phyloP scores from a whole-genome alignment of 1,284 basidiomycete species.

The Singerocomus inundabilis region DNA sequence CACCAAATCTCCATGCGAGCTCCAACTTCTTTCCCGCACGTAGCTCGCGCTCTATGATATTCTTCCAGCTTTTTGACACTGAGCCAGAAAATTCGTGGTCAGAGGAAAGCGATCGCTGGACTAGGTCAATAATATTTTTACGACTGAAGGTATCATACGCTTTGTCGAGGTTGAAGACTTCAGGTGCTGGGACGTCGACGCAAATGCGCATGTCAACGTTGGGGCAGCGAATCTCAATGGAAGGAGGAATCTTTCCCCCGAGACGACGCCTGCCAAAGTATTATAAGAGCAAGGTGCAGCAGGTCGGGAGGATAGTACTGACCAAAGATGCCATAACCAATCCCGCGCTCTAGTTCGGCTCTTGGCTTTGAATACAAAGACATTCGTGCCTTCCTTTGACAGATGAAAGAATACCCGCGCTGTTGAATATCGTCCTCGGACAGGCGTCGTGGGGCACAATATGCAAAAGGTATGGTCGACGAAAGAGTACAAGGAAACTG shows the following conservation, averaged over 20 bases:
- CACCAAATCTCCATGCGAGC: slow-evolving; percentile 73
- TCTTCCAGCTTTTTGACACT: slow-evolving; percentile 51
- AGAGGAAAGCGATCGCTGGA: slow-evolving; percentile 49
- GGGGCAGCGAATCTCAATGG: slow-evolving; percentile 37
- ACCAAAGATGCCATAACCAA: slow-evolving; percentile 85
- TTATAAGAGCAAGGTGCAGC: slow-evolving; percentile 4
- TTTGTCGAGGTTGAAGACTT: slow-evolving; percentile 23
- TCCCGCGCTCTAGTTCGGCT: slow-evolving; percentile 71
- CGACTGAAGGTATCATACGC: slow-evolving; percentile 52
- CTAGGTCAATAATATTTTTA: slow-evolving; percentile 59
- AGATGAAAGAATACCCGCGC: slow-evolving; percentile 46
- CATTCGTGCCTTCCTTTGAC: slow-evolving; percentile 62
- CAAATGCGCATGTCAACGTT: slow-evolving; percentile 40
- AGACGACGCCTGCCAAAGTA: slow-evolving; percentile 55
- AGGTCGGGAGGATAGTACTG: slow-evolving; percentile 14
- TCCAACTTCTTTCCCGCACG: slow-evolving; percentile 59
- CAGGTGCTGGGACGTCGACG: slow-evolving; percentile 27
- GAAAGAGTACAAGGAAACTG: slow-evolving; percentile 77
- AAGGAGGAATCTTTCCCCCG: slow-evolving; percentile 46
- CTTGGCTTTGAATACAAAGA: slow-evolving; percentile 78
- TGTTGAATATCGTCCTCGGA: slow-evolving; percentile 38
- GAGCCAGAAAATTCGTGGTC: slow-evolving; percentile 32
- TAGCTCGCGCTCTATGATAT: slow-evolving; percentile 54
- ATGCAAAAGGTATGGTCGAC: slow-evolving; percentile 80
- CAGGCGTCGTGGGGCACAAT: slow-evolving; percentile 57